A percentile compares a stretch with the other conserved stretches of the same genome.
Conservation (phyloP, 805 yeast genomes). For the Ogataea paradorogensis region DNA sequence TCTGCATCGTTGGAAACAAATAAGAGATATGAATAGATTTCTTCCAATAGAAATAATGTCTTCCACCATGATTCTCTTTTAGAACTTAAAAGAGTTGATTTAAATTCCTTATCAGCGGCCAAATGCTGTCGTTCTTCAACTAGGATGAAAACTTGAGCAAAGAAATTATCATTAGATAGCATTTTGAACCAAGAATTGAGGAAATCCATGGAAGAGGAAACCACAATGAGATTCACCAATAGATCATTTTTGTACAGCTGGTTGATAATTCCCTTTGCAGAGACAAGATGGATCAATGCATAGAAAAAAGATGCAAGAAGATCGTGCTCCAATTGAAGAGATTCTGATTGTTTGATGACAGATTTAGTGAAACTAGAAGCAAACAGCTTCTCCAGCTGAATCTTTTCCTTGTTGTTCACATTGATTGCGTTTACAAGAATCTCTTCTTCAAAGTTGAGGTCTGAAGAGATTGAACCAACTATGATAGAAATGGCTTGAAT, state of each 20-base stretch:
- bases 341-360: constrained; percentile 8
- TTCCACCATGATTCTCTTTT: constrained; percentile 29
- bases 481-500: constrained; percentile 19
- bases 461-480: constrained; percentile 16
- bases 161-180: constrained; percentile 21
- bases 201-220: constrained; percentile 20
- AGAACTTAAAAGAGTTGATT: constrained; percentile 16
- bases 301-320: constrained; percentile 18
- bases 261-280: constrained; percentile 16
- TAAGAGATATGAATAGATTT: constrained; percentile 63
- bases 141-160: constrained; percentile 16
- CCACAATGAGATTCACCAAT: constrained; percentile 25
- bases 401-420: background rate
- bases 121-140: constrained; percentile 18
- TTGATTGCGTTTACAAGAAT: background rate
- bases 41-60: constrained; percentile 52
- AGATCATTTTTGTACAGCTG: constrained; percentile 19
- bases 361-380: constrained; percentile 16
- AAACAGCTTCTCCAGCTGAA: constrained; percentile 14
- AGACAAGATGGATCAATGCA: constrained; percentile 20
- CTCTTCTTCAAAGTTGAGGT: constrained; percentile 17
- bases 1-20: constrained; percentile 66
- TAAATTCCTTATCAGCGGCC: constrained; percentile 12
- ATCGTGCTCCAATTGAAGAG: constrained; percentile 10
- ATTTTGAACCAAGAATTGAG: constrained; percentile 20